Evolutionary conservation across 2,329 filamentous ascomycete genomes (phyloP).

Genomic region (Neofusicoccum ribis): DNA sequence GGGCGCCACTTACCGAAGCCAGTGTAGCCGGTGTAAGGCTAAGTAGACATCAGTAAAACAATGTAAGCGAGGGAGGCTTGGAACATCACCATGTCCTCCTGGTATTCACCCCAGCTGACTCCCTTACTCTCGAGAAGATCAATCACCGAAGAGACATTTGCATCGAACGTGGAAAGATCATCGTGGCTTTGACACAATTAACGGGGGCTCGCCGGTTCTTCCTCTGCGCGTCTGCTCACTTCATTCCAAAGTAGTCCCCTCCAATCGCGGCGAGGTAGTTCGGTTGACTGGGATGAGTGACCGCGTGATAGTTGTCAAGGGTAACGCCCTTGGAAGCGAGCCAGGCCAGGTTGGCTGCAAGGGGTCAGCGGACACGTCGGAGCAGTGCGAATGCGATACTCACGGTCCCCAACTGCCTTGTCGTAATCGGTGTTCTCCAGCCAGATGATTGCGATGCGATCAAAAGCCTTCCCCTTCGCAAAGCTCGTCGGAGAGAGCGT

Average conservation of each 20-base stretch:
- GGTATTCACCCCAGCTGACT: slow-evolving; percentile 61
- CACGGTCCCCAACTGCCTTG: slow-evolving; percentile 63
- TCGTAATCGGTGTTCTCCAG: slow-evolving; percentile 74
- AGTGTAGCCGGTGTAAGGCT: slow-evolving; percentile 40
- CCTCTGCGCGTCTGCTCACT: slow-evolving; percentile 24
- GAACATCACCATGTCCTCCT: slow-evolving; percentile 65
- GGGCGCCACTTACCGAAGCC: slow-evolving; percentile 57
- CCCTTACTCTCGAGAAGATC: slow-evolving; percentile 46
- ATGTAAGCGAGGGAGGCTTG: not conserved
- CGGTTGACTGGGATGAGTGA: slow-evolving; percentile 73
- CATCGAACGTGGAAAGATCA: slow-evolving; percentile 58
- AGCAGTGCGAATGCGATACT: slow-evolving; percentile 28
- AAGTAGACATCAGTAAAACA: not conserved
- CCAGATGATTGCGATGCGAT: slow-evolving; percentile 73
- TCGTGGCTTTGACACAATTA: slow-evolving; percentile 45
- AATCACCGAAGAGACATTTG: slow-evolving; percentile 42
- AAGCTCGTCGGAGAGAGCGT: not conserved
- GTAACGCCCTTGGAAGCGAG: slow-evolving; percentile 64
- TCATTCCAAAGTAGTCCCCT: slow-evolving; percentile 73
- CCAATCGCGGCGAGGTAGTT: slow-evolving; percentile 71
- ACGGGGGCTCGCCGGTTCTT: not conserved
- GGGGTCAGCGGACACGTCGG: slow-evolving; percentile 25
- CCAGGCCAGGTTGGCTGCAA: slow-evolving; percentile 53
- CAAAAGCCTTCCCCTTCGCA: slow-evolving; percentile 66
- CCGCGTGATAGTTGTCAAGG: slow-evolving; percentile 55